A percentile compares a stretch with the other conserved stretches of the same genome.
Evolutionary conservation across 2,329 filamentous ascomycete genomes (phyloP).

Genomic region (Colletotrichum cordylinicola): DNA sequence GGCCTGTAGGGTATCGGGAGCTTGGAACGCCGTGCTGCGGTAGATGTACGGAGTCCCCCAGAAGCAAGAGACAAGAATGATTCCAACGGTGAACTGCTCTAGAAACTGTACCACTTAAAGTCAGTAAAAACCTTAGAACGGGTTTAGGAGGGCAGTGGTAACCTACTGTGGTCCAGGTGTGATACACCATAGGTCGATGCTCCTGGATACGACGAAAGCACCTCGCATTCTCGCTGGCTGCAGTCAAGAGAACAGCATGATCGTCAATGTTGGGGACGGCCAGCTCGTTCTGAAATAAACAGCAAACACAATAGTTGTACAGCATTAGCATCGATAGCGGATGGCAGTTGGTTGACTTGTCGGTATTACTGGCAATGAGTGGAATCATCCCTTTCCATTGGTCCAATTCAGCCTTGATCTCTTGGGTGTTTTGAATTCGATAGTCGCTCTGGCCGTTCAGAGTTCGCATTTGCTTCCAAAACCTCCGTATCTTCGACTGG

Average conservation of each 20-base stretch:
- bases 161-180: neutral
- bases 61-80: neutral
- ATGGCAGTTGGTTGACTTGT: neutral
- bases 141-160: neutral
- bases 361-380: neutral
- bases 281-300: neutral
- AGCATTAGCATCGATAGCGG: slow-evolving; percentile 1
- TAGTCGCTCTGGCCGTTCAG: neutral
- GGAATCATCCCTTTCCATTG: neutral
- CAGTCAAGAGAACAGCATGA: neutral
- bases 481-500: neutral
- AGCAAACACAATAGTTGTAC: neutral
- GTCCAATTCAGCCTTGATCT: neutral
- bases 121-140: neutral
- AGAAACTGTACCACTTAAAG: neutral
- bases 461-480: neutral
- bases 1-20: neutral
- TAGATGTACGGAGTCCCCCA: neutral
- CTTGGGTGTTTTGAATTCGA: neutral
- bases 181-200: neutral
- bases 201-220: neutral
- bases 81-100: neutral
- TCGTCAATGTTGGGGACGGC: neutral
- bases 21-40: neutral
- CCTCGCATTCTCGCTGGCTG: neutral